Percentiles rank a stretch among this genome's conserved stretches.
Evolutionary conservation across 352 stramenopile species (phyloP).

Genomic region (Pythium utonaiense): DNA sequence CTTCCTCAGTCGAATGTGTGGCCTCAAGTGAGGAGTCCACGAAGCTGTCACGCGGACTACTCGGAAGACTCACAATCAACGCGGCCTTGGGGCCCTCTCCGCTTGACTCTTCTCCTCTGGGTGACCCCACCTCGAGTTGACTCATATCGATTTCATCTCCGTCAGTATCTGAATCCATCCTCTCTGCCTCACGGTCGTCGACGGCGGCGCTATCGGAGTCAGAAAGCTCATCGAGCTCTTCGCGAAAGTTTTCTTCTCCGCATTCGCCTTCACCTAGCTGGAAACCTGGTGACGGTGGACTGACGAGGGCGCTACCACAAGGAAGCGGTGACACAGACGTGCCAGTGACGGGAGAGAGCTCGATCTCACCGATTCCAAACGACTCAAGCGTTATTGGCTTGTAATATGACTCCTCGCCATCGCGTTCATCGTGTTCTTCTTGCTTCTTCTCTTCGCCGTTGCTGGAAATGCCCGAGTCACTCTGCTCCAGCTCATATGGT

Average conservation of each 20-base stretch:
- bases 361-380: conserved; percentile 41
- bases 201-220: not conserved
- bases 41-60: not conserved
- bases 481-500: not conserved
- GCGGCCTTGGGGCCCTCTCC: not conserved
- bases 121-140: not conserved
- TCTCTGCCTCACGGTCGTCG: not conserved
- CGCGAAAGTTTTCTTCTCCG: not conserved
- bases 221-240: not conserved
- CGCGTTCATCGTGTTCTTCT: not conserved
- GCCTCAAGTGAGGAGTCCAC: not conserved
- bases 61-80: not conserved
- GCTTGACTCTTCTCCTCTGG: not conserved
- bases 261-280: not conserved
- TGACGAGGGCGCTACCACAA: not conserved
- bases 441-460: not conserved
- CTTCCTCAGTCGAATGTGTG: not conserved
- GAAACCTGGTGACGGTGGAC: not conserved
- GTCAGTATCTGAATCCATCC: not conserved
- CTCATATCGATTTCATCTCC: not conserved
- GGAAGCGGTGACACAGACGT: not conserved
- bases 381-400: conserved; percentile 39
- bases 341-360: conserved; percentile 31
- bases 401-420: conserved; percentile 12
- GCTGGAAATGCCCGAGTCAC: not conserved